A percentile compares a stretch with the other conserved stretches of the same genome.
These are phyloP conservation scores for Esteya vermicola DNA, from an alignment of 2,329 filamentous ascomycete species.

Conservation along the genomic window DNA sequence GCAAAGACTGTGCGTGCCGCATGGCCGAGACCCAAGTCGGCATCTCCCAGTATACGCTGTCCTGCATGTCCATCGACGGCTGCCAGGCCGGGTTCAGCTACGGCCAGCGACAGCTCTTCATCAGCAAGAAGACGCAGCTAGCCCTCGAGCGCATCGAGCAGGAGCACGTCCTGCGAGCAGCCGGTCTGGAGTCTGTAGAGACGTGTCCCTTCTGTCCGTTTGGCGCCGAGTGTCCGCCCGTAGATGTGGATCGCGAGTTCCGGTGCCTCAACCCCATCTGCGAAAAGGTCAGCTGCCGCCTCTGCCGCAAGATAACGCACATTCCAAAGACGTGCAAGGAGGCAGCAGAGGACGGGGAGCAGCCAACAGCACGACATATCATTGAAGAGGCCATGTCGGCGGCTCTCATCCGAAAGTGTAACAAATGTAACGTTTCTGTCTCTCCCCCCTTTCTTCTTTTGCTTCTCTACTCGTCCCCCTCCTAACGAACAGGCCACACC, in stretches of 20 bases:
- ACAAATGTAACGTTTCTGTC: conserved; percentile 32
- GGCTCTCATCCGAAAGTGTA: conserved; percentile 65
- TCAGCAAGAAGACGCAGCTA: conserved; percentile 41
- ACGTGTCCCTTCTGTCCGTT: conserved; percentile 74
- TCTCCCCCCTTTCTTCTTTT: neutral
- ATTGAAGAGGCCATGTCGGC: conserved; percentile 78
- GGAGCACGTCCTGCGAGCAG: conserved; percentile 52
- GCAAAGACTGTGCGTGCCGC: conserved; percentile 46
- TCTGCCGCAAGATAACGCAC: conserved; percentile 56
- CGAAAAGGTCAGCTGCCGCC: conserved; percentile 46
- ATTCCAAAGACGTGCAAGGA: conserved; percentile 61
- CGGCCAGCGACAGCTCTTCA: conserved; percentile 37
- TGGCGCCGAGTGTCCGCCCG: conserved; percentile 56
- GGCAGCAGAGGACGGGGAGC: conserved; percentile 41
- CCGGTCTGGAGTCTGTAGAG: conserved; percentile 56
- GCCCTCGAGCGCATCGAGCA: conserved; percentile 60
- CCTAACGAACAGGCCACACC: conserved; percentile 32
- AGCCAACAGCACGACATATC: conserved; percentile 44
- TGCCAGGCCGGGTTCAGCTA: conserved; percentile 49
- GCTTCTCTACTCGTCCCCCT: neutral
- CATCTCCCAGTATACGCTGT: conserved; percentile 49
- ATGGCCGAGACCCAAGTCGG: conserved; percentile 58
- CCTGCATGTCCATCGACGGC: conserved; percentile 55
- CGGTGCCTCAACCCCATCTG: conserved; percentile 55
- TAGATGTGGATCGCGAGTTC: conserved; percentile 59